phyloP scores from a whole-genome alignment of 1,284 basidiomycete genomes.

The Sutorius eximius region DNA sequence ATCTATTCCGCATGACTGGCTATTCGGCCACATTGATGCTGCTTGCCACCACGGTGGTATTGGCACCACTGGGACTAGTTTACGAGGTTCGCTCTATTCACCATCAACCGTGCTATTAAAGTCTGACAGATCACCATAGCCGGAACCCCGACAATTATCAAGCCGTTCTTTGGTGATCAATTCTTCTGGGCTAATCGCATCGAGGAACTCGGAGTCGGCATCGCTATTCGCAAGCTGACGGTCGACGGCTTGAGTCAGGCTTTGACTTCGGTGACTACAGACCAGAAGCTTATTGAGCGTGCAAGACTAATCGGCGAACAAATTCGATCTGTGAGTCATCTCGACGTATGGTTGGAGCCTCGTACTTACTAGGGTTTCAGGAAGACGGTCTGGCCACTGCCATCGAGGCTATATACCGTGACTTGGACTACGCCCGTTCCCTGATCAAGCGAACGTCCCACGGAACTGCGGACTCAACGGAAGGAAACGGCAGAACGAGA shows the following conservation, averaged over 20 bases:
- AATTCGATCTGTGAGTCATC: conserved; percentile 67
- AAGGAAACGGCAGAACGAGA: conserved; percentile 48
- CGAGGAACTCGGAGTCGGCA: conserved; percentile 89
- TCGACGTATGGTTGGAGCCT: neutral
- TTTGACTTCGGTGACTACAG: conserved; percentile 78
- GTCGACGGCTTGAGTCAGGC: conserved; percentile 77
- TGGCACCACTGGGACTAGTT: conserved; percentile 93
- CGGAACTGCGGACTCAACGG: conserved; percentile 36
- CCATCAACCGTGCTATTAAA: neutral
- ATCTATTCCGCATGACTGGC: conserved; percentile 95
- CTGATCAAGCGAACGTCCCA: conserved; percentile 62
- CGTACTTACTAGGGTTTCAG: conserved; percentile 40
- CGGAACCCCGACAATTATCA: conserved; percentile 93
- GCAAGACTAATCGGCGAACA: conserved; percentile 82
- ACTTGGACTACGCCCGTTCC: conserved; percentile 85
- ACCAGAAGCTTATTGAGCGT: conserved; percentile 82
- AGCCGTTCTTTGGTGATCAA: conserved; percentile 97
- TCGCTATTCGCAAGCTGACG: conserved; percentile 82
- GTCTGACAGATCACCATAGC: conserved; percentile 46
- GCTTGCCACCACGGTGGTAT: conserved; percentile 98
- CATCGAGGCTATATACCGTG: conserved; percentile 89
- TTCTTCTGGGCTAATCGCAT: conserved; percentile 97
- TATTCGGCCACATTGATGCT: conserved; percentile 91
- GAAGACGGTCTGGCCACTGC: conserved; percentile 89
- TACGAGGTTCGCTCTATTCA: conserved; percentile 60